Evolutionary conservation across 495 filamentous ascomycete genomes (phyloP).

Genomic region (Massariosphaeria phaeospora): DNA sequence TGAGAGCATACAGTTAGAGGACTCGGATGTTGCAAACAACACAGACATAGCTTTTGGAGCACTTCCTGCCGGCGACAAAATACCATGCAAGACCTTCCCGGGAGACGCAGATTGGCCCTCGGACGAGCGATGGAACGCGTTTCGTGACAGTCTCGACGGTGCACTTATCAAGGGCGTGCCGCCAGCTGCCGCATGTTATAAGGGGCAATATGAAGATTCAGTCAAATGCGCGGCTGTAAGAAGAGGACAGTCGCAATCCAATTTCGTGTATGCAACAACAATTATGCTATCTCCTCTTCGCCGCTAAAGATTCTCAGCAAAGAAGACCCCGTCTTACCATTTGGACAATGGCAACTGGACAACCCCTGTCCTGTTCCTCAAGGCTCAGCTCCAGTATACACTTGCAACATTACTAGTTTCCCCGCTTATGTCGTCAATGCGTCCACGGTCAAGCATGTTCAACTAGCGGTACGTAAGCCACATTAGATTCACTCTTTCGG

Average conservation of each 20-base stretch:
- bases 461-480: too few species aligned
- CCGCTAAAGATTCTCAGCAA: neutral
- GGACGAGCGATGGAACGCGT: slow-evolving; percentile 10
- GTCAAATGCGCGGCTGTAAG: slow-evolving; percentile 6
- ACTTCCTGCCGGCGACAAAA: neutral
- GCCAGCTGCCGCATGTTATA: slow-evolving; percentile 20
- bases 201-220: slow-evolving; percentile 11
- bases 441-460: slow-evolving; percentile 19
- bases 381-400: neutral
- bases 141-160: slow-evolving; percentile 19
- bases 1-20: slow-evolving; percentile 14
- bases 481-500: too few species aligned
- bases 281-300: neutral
- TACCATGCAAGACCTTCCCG: slow-evolving; percentile 23
- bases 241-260: neutral
- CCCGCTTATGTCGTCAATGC: slow-evolving; percentile 25
- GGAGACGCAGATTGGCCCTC: slow-evolving; percentile 26
- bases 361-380: slow-evolving; percentile 21
- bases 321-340: slow-evolving; percentile 17
- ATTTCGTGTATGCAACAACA: slow-evolving; percentile 4
- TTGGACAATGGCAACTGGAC: slow-evolving; percentile 16
- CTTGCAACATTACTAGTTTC: slow-evolving; percentile 17
- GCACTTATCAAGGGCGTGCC: slow-evolving; percentile 24
- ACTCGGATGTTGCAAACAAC: slow-evolving; percentile 19
- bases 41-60: slow-evolving; percentile 23